Evolutionary conservation across 495 filamentous ascomycete genomes (phyloP), one percentile per base, ranked within the genome.

Genomic region (Aspergillus sclerotioniger): DNA sequence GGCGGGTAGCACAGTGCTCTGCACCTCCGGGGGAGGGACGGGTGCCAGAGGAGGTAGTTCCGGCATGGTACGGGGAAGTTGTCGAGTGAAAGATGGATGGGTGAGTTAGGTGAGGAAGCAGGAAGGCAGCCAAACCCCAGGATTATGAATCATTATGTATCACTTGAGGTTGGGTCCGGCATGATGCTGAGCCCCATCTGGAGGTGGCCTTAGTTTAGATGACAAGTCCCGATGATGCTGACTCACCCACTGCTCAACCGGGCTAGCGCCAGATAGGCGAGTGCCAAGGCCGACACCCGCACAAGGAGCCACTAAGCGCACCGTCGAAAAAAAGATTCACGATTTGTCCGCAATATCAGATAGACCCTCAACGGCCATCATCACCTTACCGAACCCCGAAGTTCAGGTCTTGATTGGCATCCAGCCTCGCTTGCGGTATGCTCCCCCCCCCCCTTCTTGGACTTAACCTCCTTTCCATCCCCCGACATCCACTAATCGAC

Each of bases 311-410:
- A 46, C 50, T 54, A 50, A 60, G 50, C 45, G 45, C 29, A 28
- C 52, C 37, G 45, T 43, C 8, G n/a, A 65, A 59, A 57, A 53
- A 56, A 56, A 54, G 43, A 55, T 50, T 54, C 43, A 63, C 46
- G 55, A 54, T 54, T 54, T 31, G 50, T 48, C 43, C 50, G 33
- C 51, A 53, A 12, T 12, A 43, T 33, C 35, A 33, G 25, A 58
- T 51, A 53, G 46, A 61, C 57, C 53, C 56, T 64, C 62, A 69
- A 50, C 65, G 70, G 76, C 79, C 82, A 87, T 85, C 85, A 90
- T 90, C 87, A 90, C 88, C 77, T 90, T 90, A 87, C 87, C 85
- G 89, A 82, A 85, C 85, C 81, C 63, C 66, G 76, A 66, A 76
- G 80, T 83, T 83, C 79, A 81, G 80, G 79, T 83, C 80, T 77